phyloP scores from a whole-genome alignment of 331 rosid genomes.

The Malus hybrid region DNA sequence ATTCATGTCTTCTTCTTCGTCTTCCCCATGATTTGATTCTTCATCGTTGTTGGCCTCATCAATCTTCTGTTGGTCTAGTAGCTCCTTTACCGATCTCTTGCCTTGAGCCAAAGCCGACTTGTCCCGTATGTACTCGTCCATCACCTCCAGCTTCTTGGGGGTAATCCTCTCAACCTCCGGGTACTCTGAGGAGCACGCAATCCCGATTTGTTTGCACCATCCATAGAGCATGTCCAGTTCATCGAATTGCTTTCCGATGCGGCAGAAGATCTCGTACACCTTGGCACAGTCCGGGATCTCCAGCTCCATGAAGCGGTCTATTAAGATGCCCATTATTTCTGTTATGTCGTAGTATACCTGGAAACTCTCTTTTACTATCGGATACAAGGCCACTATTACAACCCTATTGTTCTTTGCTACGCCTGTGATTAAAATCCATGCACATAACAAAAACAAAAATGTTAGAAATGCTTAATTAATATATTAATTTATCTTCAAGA shows the following conservation, averaged over 20 bases:
- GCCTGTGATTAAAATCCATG: conserved; percentile 34
- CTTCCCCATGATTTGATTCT: neutral
- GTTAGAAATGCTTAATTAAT: neutral
- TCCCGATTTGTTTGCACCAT: conserved; percentile 60
- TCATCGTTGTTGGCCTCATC: neutral
- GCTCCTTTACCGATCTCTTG: neutral
- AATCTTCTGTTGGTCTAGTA: neutral
- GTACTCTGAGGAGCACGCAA: conserved; percentile 77
- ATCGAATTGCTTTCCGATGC: conserved; percentile 73
- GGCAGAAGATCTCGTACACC: conserved; percentile 67
- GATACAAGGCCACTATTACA: conserved; percentile 68
- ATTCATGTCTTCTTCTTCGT: conserved; percentile 21
- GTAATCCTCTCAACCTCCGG: conserved; percentile 74
- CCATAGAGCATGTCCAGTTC: conserved; percentile 60
- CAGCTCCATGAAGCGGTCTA: conserved; percentile 68
- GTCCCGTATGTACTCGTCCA: conserved; percentile 73
- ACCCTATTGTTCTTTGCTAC: conserved; percentile 60
- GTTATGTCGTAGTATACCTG: conserved; percentile 53
- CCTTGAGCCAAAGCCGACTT: conserved; percentile 38
- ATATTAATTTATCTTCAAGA: neutral
- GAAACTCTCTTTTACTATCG: conserved; percentile 72
- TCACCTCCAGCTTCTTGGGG: conserved; percentile 56
- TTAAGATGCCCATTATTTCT: conserved; percentile 41
- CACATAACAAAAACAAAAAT: neutral
- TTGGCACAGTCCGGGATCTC: conserved; percentile 46